Evolutionary conservation across 495 filamentous ascomycete species (phyloP).

Genomic region (Aspergillus biplanus): DNA sequence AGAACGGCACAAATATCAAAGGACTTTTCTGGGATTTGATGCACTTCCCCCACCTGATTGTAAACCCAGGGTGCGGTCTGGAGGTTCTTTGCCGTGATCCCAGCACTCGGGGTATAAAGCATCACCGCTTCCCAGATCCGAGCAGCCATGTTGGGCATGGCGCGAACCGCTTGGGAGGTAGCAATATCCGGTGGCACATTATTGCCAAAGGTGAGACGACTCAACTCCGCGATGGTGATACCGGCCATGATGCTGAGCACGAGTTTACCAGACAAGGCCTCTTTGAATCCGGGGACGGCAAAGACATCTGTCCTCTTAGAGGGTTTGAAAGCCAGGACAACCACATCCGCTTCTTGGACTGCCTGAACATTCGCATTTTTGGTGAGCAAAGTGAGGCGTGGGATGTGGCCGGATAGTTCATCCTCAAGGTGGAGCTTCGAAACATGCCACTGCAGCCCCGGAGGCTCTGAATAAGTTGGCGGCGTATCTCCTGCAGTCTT

Average conservation of each 20-base stretch:
- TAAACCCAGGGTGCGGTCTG: slow-evolving; percentile 20
- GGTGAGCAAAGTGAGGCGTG: slow-evolving; percentile 12
- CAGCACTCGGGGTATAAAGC: slow-evolving; percentile 17
- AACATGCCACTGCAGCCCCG: too few relatives aligned
- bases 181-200: neutral
- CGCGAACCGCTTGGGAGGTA: slow-evolving; percentile 23
- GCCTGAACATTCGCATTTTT: slow-evolving; percentile 25
- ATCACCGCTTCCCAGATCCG: slow-evolving; percentile 29
- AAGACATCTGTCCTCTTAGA: slow-evolving; percentile 24
- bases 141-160: slow-evolving; percentile 41
- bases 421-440: neutral
- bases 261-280: slow-evolving; percentile 26
- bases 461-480: too few relatives aligned
- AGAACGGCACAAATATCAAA: slow-evolving; percentile 32
- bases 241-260: slow-evolving; percentile 31
- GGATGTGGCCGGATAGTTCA: neutral
- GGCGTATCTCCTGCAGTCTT: too few relatives aligned
- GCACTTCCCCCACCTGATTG: slow-evolving; percentile 39
- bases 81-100: neutral
- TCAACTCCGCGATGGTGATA: slow-evolving; percentile 26
- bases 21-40: slow-evolving; percentile 19
- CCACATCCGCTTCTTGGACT: slow-evolving; percentile 26
- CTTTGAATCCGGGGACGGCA: slow-evolving; percentile 19
- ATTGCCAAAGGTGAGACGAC: slow-evolving; percentile 1
- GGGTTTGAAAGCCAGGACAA: slow-evolving; percentile 31